These are phyloP conservation scores for Ustilago shanxiensis DNA, from an alignment of 1,284 basidiomycete species.

Conservation along the genomic window DNA sequence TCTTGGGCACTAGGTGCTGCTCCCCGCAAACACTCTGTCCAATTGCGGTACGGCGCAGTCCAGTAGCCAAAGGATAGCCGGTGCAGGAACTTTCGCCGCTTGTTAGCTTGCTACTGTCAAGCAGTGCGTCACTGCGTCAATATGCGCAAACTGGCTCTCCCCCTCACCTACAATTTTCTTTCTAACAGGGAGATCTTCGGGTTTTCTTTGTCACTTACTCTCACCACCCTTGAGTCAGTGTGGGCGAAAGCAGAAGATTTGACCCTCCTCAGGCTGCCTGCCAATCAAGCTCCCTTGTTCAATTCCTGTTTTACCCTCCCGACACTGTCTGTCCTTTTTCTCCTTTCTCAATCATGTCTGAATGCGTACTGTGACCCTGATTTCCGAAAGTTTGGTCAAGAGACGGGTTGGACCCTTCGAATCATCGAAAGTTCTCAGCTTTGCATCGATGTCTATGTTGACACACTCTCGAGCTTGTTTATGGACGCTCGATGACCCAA, in stretches of 20 bases:
- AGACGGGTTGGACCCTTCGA: neutral
- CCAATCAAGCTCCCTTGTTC: constrained; percentile 7
- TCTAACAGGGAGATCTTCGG: neutral
- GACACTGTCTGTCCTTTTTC: neutral
- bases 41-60: neutral
- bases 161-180: neutral
- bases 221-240: neutral
- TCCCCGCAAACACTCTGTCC: constrained; percentile 1
- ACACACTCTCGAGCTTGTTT: no score
- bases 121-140: constrained; percentile 8
- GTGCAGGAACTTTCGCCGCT: neutral
- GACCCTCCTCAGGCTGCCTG: neutral
- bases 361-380: no score
- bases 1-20: constrained; percentile 3
- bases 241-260: constrained; percentile 3
- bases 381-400: neutral
- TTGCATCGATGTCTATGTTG: neutral
- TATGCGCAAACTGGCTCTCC: neutral
- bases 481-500: neutral
- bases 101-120: neutral
- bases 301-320: constrained; percentile 2
- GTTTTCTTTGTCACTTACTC: constrained; percentile 1
- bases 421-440: neutral
- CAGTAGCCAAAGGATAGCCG: constrained; percentile 3
- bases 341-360: no score